Percentiles rank a stretch among this genome's conserved stretches.
Evolutionary conservation across 2,329 filamentous ascomycete species (phyloP).

Genomic region (Periconia macrospinosa): DNA sequence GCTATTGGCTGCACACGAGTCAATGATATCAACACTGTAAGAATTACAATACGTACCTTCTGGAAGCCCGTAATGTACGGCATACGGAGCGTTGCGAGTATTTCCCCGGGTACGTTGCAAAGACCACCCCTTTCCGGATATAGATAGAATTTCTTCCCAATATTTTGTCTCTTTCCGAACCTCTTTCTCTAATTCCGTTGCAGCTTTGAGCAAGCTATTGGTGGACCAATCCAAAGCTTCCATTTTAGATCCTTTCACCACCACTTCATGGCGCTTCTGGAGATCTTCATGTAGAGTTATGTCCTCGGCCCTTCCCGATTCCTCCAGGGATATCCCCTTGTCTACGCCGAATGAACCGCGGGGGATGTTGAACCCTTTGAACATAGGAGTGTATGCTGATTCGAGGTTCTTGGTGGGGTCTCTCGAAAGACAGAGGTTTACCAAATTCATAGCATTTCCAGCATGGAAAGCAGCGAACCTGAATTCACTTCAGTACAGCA

Average conservation of each 20-base stretch:
- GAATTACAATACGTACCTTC: slow-evolving; percentile 58
- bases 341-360: slow-evolving; percentile 33
- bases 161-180: slow-evolving; percentile 80
- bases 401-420: slow-evolving; percentile 29
- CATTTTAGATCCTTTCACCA: slow-evolving; percentile 72
- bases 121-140: slow-evolving; percentile 85
- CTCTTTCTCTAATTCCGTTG: slow-evolving; percentile 72
- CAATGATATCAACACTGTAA: not conserved
- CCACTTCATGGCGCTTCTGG: slow-evolving; percentile 46
- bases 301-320: slow-evolving; percentile 22
- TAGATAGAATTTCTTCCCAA: slow-evolving; percentile 81
- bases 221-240: slow-evolving; percentile 75
- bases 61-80: slow-evolving; percentile 85
- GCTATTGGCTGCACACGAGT: slow-evolving; percentile 48
- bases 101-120: slow-evolving; percentile 50
- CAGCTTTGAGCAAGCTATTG: slow-evolving; percentile 72
- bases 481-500: slow-evolving; percentile 10
- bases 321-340: slow-evolving; percentile 22
- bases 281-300: slow-evolving; percentile 35
- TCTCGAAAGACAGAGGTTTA: slow-evolving; percentile 34
- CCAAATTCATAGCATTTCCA: slow-evolving; percentile 35
- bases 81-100: slow-evolving; percentile 72
- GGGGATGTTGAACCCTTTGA: slow-evolving; percentile 41
- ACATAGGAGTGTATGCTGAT: slow-evolving; percentile 29
- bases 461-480: slow-evolving; percentile 37